Base-by-base conservation (phyloP, 768 basidiomycete genomes). In the Hydnum rufescens region DNA sequence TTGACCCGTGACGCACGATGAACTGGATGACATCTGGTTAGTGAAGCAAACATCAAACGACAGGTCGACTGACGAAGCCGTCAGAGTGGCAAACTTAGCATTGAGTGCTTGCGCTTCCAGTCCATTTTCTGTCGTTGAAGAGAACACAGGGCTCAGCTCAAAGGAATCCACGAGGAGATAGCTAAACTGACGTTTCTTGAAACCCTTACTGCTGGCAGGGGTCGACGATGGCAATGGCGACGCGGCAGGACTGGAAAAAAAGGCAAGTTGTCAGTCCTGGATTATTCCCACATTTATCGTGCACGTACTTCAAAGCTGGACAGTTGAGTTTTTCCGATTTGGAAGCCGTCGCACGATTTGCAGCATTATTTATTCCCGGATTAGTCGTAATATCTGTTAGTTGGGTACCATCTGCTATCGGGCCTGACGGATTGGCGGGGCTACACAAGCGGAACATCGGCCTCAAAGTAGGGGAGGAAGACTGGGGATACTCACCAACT, bases 1-100 rank as follows among this genome's bases (percentile, higher is more conserved):
- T 31, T 73, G 66, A 31, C 61, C 64, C 16, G 58, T 68, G 26
- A 25, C 26, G 25, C 44, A 47, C 8, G 44, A 25, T 13, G 44
- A 8, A 19, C 36, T 19, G 36, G 36, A 19, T n/a, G n/a, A n/a
- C n/a, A n/a, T n/a, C n/a, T n/a, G n/a, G n/a, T n/a, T n/a, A n/a
- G n/a, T n/a, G n/a, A n/a, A n/a, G n/a, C n/a, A n/a, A n/a, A n/a
- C n/a, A n/a, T n/a, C n/a, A n/a, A n/a, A n/a, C n/a, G n/a, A n/a
- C n/a, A n/a, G n/a, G n/a, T n/a, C n/a, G n/a, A n/a, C n/a, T n/a
- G n/a, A n/a, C 19, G 34, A 39, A 8, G 34, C 34, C 8, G 44
- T 47, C 8, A 47, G 44, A 26, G 8, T 16, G 8, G 8, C 8
- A 26, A 47, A 47, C 26, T 47, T 47, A 6, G 8, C 8, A 25